Conservation (phyloP, 2,329 filamentous ascomycete species). For the Monosporascus cannonballus region DNA sequence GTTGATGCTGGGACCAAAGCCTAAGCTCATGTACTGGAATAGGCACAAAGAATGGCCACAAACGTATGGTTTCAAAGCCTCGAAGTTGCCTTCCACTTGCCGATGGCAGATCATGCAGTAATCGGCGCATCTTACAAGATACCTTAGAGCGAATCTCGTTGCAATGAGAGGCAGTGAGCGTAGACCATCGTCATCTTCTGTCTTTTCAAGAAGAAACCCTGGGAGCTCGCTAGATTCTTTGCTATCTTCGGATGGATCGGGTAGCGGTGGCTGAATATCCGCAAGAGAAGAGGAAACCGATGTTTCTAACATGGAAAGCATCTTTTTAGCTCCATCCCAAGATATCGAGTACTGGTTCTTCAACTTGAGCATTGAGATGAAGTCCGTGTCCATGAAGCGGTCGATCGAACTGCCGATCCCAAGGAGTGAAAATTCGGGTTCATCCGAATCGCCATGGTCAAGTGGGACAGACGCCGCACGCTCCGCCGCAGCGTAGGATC, state of each 20-base stretch:
- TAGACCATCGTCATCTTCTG: slow-evolving; percentile 12
- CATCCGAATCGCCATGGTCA: slow-evolving; percentile 5
- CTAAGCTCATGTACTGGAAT: slow-evolving; percentile 83
- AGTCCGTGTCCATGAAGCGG: slow-evolving; percentile 58
- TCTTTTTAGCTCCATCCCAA: slow-evolving; percentile 63
- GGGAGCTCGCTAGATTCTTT: background rate
- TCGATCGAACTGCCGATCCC: slow-evolving; percentile 71
- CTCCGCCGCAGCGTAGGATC: slow-evolving; percentile 17
- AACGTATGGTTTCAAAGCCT: slow-evolving; percentile 71
- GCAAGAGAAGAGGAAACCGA: slow-evolving; percentile 4
- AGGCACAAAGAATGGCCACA: slow-evolving; percentile 71
- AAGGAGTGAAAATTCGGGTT: slow-evolving; percentile 41
- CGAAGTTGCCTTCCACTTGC: slow-evolving; percentile 57
- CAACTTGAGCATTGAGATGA: slow-evolving; percentile 56
- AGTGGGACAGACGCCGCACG: background rate
- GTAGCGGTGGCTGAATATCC: background rate
- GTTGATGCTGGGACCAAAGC: slow-evolving; percentile 79
- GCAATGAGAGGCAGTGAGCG: slow-evolving; percentile 48
- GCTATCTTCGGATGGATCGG: background rate
- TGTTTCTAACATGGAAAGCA: slow-evolving; percentile 3
- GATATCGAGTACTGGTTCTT: slow-evolving; percentile 45
- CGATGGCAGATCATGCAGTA: slow-evolving; percentile 84
- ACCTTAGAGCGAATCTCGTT: slow-evolving; percentile 72
- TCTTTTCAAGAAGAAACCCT: background rate
- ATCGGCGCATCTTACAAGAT: slow-evolving; percentile 74